Evolutionary conservation across 805 yeast genomes (phyloP).

Genomic region (Debaryomyces tyrocola): DNA sequence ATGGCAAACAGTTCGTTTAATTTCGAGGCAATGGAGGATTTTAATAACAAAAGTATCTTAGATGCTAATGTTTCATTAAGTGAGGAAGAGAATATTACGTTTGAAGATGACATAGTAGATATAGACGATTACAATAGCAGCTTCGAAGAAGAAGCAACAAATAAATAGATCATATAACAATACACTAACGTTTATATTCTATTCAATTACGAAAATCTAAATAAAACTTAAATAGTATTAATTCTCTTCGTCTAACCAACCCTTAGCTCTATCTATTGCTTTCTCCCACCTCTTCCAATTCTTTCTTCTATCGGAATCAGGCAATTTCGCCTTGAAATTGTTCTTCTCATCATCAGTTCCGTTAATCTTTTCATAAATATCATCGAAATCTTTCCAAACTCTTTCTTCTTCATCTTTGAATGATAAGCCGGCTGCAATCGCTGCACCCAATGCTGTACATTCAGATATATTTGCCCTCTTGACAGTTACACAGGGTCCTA

Average conservation of each 20-base stretch:
- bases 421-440: slow-evolving; percentile 87
- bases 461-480: slow-evolving; percentile 80
- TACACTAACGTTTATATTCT: neutral
- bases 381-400: slow-evolving; percentile 75
- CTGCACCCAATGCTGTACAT: slow-evolving; percentile 95
- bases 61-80: slow-evolving; percentile 1
- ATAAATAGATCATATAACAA: neutral
- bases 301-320: slow-evolving; percentile 57
- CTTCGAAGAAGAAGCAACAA: slow-evolving; percentile 5
- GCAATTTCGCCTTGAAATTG: slow-evolving; percentile 42
- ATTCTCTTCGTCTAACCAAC: slow-evolving; percentile 63
- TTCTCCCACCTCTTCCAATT: slow-evolving; percentile 79
- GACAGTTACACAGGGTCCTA: slow-evolving; percentile 84
- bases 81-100: slow-evolving; percentile 1
- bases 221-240: neutral
- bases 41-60: neutral
- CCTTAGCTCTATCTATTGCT: slow-evolving; percentile 77
- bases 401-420: slow-evolving; percentile 49
- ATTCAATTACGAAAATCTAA: neutral
- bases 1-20: slow-evolving; percentile 26
- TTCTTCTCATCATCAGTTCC: slow-evolving; percentile 26
- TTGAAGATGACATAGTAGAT: slow-evolving; percentile 9
- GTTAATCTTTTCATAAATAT: slow-evolving; percentile 49
- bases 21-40: slow-evolving; percentile 20
- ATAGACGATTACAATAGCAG: slow-evolving; percentile 29